Percentiles rank a stretch among this genome's conserved stretches.
Evolutionary conservation across 495 filamentous ascomycete species (phyloP).

Genomic region (Daldinia caldariorum): DNA sequence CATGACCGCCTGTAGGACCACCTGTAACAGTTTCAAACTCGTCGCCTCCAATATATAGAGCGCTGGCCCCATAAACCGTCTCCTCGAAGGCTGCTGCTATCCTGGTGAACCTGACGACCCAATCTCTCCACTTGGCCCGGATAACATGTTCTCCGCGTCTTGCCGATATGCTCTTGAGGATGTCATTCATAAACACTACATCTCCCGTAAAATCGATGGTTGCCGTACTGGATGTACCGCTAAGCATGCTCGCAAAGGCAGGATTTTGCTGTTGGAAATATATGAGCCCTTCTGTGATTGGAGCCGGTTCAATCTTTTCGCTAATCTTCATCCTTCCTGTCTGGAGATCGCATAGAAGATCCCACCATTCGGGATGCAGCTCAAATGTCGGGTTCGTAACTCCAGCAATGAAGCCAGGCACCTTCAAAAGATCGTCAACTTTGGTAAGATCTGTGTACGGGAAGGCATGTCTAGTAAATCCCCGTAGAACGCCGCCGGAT

Average conservation of each 20-base stretch:
- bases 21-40: conserved; percentile 69
- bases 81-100: conserved; percentile 96
- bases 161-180: conserved; percentile 81
- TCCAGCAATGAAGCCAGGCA: conserved; percentile 96
- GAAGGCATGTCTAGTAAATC: conserved; percentile 97
- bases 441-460: conserved; percentile 98
- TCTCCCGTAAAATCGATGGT: conserved; percentile 83
- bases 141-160: conserved; percentile 91
- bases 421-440: conserved; percentile 93
- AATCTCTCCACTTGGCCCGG: conserved; percentile 87
- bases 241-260: conserved; percentile 58
- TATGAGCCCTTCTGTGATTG: conserved; percentile 79
- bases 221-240: conserved; percentile 53
- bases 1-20: conserved; percentile 81
- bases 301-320: conserved; percentile 76
- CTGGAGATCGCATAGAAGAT: conserved; percentile 91
- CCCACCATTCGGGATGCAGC: conserved; percentile 97
- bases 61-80: conserved; percentile 87
- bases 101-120: conserved; percentile 88
- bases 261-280: conserved; percentile 88
- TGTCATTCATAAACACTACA: conserved; percentile 84
- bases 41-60: conserved; percentile 86
- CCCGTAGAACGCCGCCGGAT: conserved; percentile 91
- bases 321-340: conserved; percentile 95
- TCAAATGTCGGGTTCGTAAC: conserved; percentile 98